Percentiles rank a stretch among this genome's conserved stretches.
These are phyloP conservation scores for Trametes polyzona DNA, from an alignment of 1,284 basidiomycete species.

Conservation along the genomic window DNA sequence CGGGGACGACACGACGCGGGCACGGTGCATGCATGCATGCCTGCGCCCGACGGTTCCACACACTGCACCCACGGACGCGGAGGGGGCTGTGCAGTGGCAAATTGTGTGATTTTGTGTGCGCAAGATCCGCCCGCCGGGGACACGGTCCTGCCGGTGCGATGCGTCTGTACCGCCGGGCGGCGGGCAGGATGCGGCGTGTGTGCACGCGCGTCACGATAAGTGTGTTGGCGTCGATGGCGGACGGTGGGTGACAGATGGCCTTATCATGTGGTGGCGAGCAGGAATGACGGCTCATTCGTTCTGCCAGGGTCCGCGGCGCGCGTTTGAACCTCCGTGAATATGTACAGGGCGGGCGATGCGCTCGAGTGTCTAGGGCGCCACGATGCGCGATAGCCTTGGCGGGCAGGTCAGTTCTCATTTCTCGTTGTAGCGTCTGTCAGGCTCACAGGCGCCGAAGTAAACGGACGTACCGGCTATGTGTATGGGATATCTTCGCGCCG, in stretches of 20 bases:
- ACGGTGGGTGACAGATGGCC: neutral
- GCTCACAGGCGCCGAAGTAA: no score
- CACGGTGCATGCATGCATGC: neutral
- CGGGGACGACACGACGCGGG: no score
- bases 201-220: no score
- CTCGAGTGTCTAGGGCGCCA: neutral
- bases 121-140: conserved; percentile 9
- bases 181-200: neutral
- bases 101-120: conserved; percentile 15
- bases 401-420: no score
- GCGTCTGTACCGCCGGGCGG: neutral
- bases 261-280: conserved; percentile 2
- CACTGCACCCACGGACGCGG: no score
- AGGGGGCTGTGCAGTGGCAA: conserved; percentile 13
- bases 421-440: no score
- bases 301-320: neutral
- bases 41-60: neutral
- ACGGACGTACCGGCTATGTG: no score
- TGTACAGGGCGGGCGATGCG: neutral
- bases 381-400: neutral
- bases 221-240: neutral
- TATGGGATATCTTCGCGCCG: no score
- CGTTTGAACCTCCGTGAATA: neutral
- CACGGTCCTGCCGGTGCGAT: conserved; percentile 3
- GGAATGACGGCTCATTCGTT: conserved; percentile 7